These are phyloP conservation scores for Coemansia sp. DNA, from an alignment of 192 early-diverging fungal genomes.

Conservation along the genomic window DNA sequence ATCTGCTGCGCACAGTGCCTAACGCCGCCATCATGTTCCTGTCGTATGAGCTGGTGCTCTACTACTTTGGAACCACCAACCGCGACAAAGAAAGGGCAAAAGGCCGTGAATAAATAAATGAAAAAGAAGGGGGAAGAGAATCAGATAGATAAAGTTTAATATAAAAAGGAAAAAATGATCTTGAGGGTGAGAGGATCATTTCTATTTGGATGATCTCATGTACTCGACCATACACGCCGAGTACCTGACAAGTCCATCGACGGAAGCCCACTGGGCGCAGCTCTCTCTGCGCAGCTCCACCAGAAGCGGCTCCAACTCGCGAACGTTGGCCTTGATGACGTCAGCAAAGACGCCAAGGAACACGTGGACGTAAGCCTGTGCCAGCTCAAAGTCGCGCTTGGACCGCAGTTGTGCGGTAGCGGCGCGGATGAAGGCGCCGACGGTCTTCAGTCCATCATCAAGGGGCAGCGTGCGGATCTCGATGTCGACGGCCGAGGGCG, in stretches of 20 bases:
- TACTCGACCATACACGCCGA: slow-evolving; percentile 55
- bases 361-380: slow-evolving; percentile 72
- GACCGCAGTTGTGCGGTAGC: slow-evolving; percentile 59
- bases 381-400: slow-evolving; percentile 84
- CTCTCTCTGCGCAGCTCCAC: slow-evolving; percentile 38
- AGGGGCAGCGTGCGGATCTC: slow-evolving; percentile 77
- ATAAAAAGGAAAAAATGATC: too few relatives aligned
- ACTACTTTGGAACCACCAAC: slow-evolving; percentile 43
- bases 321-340: slow-evolving; percentile 63
- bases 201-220: slow-evolving; percentile 33
- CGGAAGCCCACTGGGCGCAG: slow-evolving; percentile 30
- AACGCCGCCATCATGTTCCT: slow-evolving; percentile 96
- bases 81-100: too few relatives aligned
- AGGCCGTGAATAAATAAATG: neutral
- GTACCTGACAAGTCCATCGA: slow-evolving; percentile 48
- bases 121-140: neutral
- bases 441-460: slow-evolving; percentile 62
- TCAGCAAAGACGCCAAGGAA: slow-evolving; percentile 83
- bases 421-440: slow-evolving; percentile 68
- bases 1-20: slow-evolving; percentile 91
- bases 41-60: slow-evolving; percentile 73
- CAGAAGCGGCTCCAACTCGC: slow-evolving; percentile 51
- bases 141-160: neutral
- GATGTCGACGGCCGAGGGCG: slow-evolving; percentile 81
- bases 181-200: too few relatives aligned